Evolutionary conservation across 169 alveolate species (phyloP), one percentile per base, ranked within the genome.

Genomic region (Sarcocystis neurona): DNA sequence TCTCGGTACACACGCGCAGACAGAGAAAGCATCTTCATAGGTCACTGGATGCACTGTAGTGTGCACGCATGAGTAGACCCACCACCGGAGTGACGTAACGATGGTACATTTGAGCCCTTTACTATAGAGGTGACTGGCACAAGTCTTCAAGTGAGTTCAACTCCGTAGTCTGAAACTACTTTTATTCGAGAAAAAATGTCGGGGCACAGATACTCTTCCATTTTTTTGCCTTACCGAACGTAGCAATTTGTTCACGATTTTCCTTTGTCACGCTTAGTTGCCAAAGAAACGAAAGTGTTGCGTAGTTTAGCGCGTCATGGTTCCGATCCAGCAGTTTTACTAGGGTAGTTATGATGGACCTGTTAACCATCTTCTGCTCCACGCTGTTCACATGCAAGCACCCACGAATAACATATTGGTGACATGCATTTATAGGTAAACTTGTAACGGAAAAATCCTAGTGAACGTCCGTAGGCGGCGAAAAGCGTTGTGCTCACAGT

Each of bases 281-380:
- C 56, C 56, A 41, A 10, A 72, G 56, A 32, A 72, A 72, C 2
- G 56, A 12, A 34, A 72, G 53, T 12, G 58, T 39, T 20, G 32
- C 82, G 32, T 18, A 39, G 30, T 27, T 56, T 18, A 72, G 82
- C 34, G 37, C 30, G 37, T 39, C 58, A 10, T 72, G 82, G 20
- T n/a, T 44, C 34, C 82, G 82, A 56, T 72, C 60, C 48, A 72
- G 82, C 60, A 20, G 43, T 5, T 72, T 56, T n/a, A 72, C 82
- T 20, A 72, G 56, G 39, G 43, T 18, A 2, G 41, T 48, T 41
- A 72, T 39, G n/a, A 72, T 72, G 20, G 58, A 48, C 34, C 82
- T 37, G 58, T 72, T 72, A 12, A 72, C 82, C 82, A 72, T 72
- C 46, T 72, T 72, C 82, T 72, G 48, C 2, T 72, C 82, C 37